Percentiles rank a stretch among this genome's conserved stretches.
These are phyloP conservation scores for Sugiyamaella chiloensis DNA, from an alignment of 805 yeast species.

Conservation along the genomic window DNA sequence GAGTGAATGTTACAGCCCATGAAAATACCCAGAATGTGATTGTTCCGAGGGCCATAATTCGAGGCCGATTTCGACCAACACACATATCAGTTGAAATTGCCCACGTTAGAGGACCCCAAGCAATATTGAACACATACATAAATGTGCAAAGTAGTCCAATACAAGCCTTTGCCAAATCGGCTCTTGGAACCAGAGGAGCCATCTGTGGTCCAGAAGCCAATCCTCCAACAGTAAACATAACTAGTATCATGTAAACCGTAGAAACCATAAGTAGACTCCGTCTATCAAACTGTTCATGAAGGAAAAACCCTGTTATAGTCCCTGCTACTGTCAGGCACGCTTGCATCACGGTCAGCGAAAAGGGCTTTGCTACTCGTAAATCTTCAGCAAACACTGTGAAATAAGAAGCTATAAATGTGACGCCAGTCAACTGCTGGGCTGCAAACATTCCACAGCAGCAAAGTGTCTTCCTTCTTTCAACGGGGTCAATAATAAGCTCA, in stretches of 20 bases:
- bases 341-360: slow-evolving; percentile 3
- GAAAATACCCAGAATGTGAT: slow-evolving; percentile 14
- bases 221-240: slow-evolving; percentile 11
- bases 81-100: slow-evolving; percentile 11
- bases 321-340: slow-evolving; percentile 5
- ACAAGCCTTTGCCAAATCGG: slow-evolving; percentile 2
- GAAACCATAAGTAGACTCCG: slow-evolving; percentile 3
- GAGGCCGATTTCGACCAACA: slow-evolving; percentile 11
- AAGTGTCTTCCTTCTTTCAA: slow-evolving; percentile 12
- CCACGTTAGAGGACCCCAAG: slow-evolving; percentile 15
- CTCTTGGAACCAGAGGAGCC: slow-evolving; percentile 7
- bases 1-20: slow-evolving; percentile 18
- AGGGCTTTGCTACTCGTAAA: slow-evolving; percentile 9
- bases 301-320: slow-evolving; percentile 1
- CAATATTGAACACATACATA: slow-evolving; percentile 7
- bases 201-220: slow-evolving; percentile 7
- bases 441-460: slow-evolving; percentile 12
- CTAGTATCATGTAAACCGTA: slow-evolving; percentile 7
- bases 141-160: slow-evolving; percentile 7
- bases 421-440: slow-evolving; percentile 16
- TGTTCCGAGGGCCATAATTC: slow-evolving; percentile 14
- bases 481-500: slow-evolving; percentile 11
- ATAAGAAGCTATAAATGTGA: slow-evolving; percentile 13
- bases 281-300: slow-evolving; percentile 6
- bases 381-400: slow-evolving; percentile 13